Evolutionary conservation across 805 yeast species (phyloP).

Genomic region (Cyberlindnera maritima): DNA sequence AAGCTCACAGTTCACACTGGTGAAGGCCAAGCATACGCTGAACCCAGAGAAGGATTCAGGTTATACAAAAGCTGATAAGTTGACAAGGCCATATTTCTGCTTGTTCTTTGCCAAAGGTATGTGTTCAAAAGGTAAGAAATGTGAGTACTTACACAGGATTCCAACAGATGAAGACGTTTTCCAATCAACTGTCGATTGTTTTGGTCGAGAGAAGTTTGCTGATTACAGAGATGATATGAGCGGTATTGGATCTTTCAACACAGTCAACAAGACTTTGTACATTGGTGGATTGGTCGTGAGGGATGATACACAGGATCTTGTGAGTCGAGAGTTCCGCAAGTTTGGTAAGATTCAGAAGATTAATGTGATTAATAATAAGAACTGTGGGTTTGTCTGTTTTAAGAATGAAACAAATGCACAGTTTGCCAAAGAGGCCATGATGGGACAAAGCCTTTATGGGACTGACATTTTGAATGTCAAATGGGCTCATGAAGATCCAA

Average conservation of each 20-base stretch:
- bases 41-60: constrained; percentile 67
- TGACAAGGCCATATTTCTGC: constrained; percentile 54
- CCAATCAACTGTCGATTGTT: constrained; percentile 75
- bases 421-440: constrained; percentile 95
- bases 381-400: constrained; percentile 78
- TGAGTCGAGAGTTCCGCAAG: constrained; percentile 55
- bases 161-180: constrained; percentile 61
- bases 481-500: constrained; percentile 92
- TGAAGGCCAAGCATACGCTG: constrained; percentile 58
- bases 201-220: constrained; percentile 84
- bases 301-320: constrained; percentile 35
- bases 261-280: constrained; percentile 70
- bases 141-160: constrained; percentile 74
- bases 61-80: constrained; percentile 62
- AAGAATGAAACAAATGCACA: constrained; percentile 74
- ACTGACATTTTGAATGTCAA: constrained; percentile 66
- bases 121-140: constrained; percentile 74
- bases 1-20: constrained; percentile 34
- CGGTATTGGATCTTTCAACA: constrained; percentile 81
- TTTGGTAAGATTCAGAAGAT: constrained; percentile 76
- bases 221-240: constrained; percentile 90
- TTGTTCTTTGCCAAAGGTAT: constrained; percentile 86
- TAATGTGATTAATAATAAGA: constrained; percentile 55
- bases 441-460: constrained; percentile 68
- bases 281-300: constrained; percentile 56